phyloP scores from a whole-genome alignment of 306 rosid genomes.

The Carpinus viminea region DNA sequence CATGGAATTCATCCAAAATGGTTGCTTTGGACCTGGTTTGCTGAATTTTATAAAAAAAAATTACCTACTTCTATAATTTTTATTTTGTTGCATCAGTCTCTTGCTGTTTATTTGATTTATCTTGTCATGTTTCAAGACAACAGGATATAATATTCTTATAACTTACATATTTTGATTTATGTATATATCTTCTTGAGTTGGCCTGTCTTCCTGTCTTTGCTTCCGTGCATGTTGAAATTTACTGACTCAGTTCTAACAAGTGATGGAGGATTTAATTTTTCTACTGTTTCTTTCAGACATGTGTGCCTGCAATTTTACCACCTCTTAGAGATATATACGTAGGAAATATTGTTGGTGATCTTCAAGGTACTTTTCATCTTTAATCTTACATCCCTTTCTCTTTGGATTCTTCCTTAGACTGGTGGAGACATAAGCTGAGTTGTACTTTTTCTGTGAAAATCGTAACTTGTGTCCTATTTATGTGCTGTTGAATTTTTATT shows the following conservation, averaged over 20 bases:
- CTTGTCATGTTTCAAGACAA: not conserved
- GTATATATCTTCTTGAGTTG: not conserved
- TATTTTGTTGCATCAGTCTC: not conserved
- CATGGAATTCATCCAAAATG: constrained; percentile 1
- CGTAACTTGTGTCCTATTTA: not conserved
- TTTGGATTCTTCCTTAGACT: constrained; percentile 2
- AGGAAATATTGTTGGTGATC: constrained; percentile 68
- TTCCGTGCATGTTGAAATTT: constrained; percentile 2
- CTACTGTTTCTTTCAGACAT: constrained; percentile 60
- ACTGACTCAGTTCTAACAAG: not conserved
- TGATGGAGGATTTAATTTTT: constrained; percentile 9
- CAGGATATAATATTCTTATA: not conserved
- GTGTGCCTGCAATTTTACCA: constrained; percentile 85
- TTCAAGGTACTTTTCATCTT: constrained; percentile 63
- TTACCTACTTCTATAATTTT: not conserved
- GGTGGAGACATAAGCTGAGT: not conserved
- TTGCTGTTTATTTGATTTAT: not conserved
- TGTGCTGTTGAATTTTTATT: not conserved
- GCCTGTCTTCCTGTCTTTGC: not conserved
- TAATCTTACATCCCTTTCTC: constrained; percentile 21
- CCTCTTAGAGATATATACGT: constrained; percentile 82
- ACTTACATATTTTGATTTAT: not conserved
- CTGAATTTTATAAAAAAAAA: constrained; percentile 7
- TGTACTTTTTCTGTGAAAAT: not conserved
- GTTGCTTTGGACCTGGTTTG: constrained; percentile 28